Evolutionary conservation across 306 rosid species (phyloP).

Genomic region (Senna tora): DNA sequence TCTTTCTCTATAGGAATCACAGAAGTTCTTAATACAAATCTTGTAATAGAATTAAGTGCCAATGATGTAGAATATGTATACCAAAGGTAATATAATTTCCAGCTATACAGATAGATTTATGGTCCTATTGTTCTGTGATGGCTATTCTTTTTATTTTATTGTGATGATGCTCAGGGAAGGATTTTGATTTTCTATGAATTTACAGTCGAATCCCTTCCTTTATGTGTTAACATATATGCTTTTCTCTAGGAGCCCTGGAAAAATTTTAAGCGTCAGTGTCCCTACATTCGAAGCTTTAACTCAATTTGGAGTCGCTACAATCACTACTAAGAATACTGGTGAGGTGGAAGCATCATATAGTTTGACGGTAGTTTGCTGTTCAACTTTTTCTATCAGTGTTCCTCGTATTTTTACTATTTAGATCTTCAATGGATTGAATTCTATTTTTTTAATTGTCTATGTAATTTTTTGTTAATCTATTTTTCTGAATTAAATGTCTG

Average conservation of each 20-base stretch:
- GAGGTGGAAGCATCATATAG: constrained; percentile 96
- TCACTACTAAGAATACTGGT: constrained; percentile 81
- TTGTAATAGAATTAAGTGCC: constrained; percentile 86
- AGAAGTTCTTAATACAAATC: constrained; percentile 90
- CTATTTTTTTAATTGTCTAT: constrained; percentile 6
- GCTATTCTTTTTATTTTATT: constrained; percentile 1
- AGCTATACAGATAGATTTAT: constrained; percentile 9
- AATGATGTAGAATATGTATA: constrained; percentile 90
- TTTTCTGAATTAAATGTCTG: neutral
- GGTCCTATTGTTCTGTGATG: constrained; percentile 31
- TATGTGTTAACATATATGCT: constrained; percentile 12
- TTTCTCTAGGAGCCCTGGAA: constrained; percentile 85
- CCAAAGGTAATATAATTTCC: constrained; percentile 66
- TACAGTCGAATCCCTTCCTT: constrained; percentile 5
- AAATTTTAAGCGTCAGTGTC: constrained; percentile 72
- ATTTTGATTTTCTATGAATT: constrained; percentile 21
- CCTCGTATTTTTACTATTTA: constrained; percentile 5
- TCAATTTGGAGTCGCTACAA: constrained; percentile 84
- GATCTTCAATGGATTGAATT: constrained; percentile 23
- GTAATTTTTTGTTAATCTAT: neutral
- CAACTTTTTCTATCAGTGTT: constrained; percentile 28
- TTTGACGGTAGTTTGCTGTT: constrained; percentile 71
- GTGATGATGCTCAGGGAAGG: constrained; percentile 4
- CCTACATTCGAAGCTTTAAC: constrained; percentile 87
- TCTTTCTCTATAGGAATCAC: constrained; percentile 91